phyloP scores from a whole-genome alignment of 306 rosid species.

The Alnus rubra region DNA sequence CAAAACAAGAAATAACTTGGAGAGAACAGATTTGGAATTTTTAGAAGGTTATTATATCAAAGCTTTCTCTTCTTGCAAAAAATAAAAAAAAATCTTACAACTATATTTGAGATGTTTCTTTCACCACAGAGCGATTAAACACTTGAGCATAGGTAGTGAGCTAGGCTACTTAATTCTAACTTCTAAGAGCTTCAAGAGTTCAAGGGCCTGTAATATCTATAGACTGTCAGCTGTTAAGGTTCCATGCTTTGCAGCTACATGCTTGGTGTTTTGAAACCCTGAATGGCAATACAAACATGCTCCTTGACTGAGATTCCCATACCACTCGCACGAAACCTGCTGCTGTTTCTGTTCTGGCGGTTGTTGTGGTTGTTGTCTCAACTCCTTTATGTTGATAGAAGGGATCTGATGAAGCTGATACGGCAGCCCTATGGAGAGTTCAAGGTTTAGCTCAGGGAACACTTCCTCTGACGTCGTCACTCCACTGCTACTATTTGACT shows the following conservation, averaged over 20 bases:
- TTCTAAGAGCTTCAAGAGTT: constrained; percentile 25
- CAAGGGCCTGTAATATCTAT: constrained; percentile 44
- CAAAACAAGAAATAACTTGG: not conserved
- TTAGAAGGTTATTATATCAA: not conserved
- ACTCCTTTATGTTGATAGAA: not conserved
- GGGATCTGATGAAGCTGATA: constrained; percentile 12
- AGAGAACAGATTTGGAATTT: not conserved
- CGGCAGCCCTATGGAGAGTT: constrained; percentile 62
- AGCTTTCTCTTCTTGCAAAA: not conserved
- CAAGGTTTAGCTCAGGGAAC: constrained; percentile 48
- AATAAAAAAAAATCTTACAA: not conserved
- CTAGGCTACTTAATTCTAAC: no score
- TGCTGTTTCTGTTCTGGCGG: constrained; percentile 5
- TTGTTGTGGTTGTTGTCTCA: not conserved
- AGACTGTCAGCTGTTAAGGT: constrained; percentile 23
- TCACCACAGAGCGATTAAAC: not conserved
- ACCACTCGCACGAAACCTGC: constrained; percentile 24
- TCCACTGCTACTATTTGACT: constrained; percentile 53
- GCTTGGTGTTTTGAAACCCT: constrained; percentile 48
- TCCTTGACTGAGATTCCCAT: constrained; percentile 27
- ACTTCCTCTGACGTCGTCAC: constrained; percentile 38
- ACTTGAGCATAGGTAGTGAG: not conserved
- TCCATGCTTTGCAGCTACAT: constrained; percentile 47
- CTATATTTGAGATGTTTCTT: not conserved
- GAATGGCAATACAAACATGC: constrained; percentile 49